Evolutionary conservation across 2,329 filamentous ascomycete genomes (phyloP), one percentile per base, ranked within the genome.

Genomic region (Colletotrichum melonis): DNA sequence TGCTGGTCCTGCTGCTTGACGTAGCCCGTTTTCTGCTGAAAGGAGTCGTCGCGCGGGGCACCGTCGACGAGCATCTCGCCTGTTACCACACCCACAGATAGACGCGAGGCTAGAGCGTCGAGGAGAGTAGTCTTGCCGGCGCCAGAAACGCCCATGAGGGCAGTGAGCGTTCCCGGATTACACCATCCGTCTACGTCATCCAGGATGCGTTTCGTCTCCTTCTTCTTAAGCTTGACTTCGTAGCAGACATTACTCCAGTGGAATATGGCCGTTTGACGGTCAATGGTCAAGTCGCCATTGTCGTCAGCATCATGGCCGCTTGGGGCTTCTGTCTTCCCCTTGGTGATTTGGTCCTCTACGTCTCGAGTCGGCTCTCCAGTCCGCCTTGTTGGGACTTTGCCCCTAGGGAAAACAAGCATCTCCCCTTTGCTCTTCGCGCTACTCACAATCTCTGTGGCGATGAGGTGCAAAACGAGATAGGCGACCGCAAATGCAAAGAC

Each of bases 51-150:
- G 26, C 91, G 88, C 56, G 88, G 89, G 26, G 85, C 85, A 5
- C 92, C 92, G 76, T 94, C 91, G 7, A 94, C 91, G 11, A 92
- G 82, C 85, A 94, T 93, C 74, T 93, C 89, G 67, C 93, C 93
- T 26, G 86, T 87, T 16, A 95, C 91, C 28, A 94, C 88, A 78
- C 93, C 93, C 88, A 94, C 93, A 1, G 92, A 94, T 2, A 92
- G 90, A 78, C 93, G 91, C 54, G 89, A 92, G 22, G 93, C 93
- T 63, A 95, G 87, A 6, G 92, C 92, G 80, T 95, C 92, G 22
- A 95, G 84, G 16, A 95, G 86, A 1, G 93, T 94, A 0, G 93
- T 95, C 80, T 95, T 95, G 58, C 93, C 93, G 28, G 93, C 93
- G 75, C 93, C 92, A 52, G 90, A 92, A 5, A 92, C 91, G 81